Conservation (phyloP, 2,329 filamentous ascomycete genomes). For the Coniochaeta ligniaria region DNA sequence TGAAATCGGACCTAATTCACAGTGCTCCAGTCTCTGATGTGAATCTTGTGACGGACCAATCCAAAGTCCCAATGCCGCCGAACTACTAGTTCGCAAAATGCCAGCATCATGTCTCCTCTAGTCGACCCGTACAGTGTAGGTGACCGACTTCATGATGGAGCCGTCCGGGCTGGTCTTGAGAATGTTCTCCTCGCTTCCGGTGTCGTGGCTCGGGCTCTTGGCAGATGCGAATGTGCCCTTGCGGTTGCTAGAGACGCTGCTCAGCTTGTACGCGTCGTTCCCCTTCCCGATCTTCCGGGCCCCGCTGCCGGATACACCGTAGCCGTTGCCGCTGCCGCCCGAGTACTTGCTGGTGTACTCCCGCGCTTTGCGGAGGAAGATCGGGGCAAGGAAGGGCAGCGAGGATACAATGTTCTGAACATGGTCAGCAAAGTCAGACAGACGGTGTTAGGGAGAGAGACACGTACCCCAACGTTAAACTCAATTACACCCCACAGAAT, state of each 20-base stretch:
- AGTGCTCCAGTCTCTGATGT: too few species aligned
- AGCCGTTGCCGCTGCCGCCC: constrained; percentile 13
- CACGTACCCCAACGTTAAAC: constrained; percentile 48
- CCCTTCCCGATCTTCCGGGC: constrained; percentile 11
- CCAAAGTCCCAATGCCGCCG: too few species aligned
- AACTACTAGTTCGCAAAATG: too few species aligned
- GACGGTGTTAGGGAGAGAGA: not conserved
- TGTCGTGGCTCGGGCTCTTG: constrained; percentile 9
- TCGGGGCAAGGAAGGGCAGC: constrained; percentile 35
- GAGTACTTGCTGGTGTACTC: constrained; percentile 29
- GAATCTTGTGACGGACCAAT: too few species aligned
- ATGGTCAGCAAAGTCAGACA: not conserved
- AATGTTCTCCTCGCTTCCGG: constrained; percentile 31
- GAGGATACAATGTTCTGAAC: constrained; percentile 37
- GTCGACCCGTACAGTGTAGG: constrained; percentile 31
- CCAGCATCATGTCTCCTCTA: constrained; percentile 5
- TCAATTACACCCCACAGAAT: constrained; percentile 51
- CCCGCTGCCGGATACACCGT: constrained; percentile 7
- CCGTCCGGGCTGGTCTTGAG: constrained; percentile 16
- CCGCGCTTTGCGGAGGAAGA: constrained; percentile 33
- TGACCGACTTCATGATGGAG: constrained; percentile 33
- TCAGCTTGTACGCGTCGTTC: constrained; percentile 25
- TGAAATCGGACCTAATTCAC: too few species aligned
- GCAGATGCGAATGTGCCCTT: constrained; percentile 20
- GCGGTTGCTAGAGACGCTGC: constrained; percentile 24